Conservation (phyloP, 139 green algal species). For the Chlorella sp. region DNA sequence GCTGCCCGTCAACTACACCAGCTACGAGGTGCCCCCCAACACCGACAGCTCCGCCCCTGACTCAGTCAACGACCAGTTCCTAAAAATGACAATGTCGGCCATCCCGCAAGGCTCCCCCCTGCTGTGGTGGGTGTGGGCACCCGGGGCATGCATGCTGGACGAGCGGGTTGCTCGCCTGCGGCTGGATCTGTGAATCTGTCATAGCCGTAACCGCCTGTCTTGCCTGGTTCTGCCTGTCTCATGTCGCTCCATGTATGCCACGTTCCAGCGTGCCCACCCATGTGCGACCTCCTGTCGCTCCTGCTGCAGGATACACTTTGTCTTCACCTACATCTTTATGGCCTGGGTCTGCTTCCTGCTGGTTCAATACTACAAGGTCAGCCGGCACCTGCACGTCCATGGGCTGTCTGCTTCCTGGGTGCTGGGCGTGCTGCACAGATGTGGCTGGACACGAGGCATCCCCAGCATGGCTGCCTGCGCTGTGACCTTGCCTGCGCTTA, state of each 20-base stretch:
- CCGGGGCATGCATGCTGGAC: neutral
- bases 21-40: neutral
- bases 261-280: neutral
- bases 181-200: neutral
- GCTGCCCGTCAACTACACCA: constrained; percentile 18
- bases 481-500: neutral
- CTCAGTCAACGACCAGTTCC: neutral
- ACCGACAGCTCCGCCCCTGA: neutral
- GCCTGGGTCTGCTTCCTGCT: constrained; percentile 33
- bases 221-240: neutral
- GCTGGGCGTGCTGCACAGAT: neutral
- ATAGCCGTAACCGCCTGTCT: neutral
- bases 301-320: constrained; percentile 2
- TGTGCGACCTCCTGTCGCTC: too few species aligned
- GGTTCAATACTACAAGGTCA: constrained; percentile 20
- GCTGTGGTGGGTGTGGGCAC: constrained; percentile 7
- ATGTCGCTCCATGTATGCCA: neutral
- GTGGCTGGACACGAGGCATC: neutral
- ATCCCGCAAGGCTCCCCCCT: neutral
- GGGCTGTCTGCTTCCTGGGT: neutral
- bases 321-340: constrained; percentile 17
- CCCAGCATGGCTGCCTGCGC: neutral
- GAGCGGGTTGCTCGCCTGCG: too few species aligned
- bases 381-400: neutral
- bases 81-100: constrained; percentile 17